Evolutionary conservation across 139 green algal species (phyloP), one percentile per base, ranked within the genome.

Genomic region (Pleodorina starrii): DNA sequence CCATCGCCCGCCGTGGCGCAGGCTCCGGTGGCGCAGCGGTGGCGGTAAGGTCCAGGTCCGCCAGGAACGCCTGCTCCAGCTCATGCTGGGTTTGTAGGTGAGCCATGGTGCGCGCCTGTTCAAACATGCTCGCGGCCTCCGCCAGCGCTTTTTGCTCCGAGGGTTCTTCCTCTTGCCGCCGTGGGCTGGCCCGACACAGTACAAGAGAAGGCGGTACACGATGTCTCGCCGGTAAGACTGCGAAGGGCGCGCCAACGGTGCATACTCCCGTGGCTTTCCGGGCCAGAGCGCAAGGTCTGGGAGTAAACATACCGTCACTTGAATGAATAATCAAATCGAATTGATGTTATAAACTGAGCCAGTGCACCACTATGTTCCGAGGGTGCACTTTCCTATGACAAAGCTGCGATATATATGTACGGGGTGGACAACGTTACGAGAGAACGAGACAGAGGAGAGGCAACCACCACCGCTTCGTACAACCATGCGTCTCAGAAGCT

Each of bases 51-150:
- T 86, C 81, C 27, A 87, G 29, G 81, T 87, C 81, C 10, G 81
- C 81, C 0, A 85, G 12, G 51, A 85, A 85, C 6, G 78, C 78
- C 16, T 87, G 81, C 48, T 88, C 66, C 1, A 88, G 68, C 11
- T 88, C 83, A 29, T 71, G 68, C 6, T 81, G 83, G 1, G 68
- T 80, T 10, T 80, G 66, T 0, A 88, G 35, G 4, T 51, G 35
- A 0, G 68, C 32, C 21, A 88, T 40, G 0, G 35, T 51, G 2
- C 35, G 23, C 0, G 83, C 66, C 35, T 80, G 66, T 0, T 72
- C 57, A 25, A 81, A 88, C 1, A 88, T 43, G 7, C 42, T 43
- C 14, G 72, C 32, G 2, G 83, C 83, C 36, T 88, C 66, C 11
- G 6, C n/a, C n/a, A 76, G 10, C 23, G 16, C 78, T 7, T 25